Evolutionary conservation across 2,329 filamentous ascomycete species (phyloP).

Genomic region (Graphilbum ipis-grandicollis): DNA sequence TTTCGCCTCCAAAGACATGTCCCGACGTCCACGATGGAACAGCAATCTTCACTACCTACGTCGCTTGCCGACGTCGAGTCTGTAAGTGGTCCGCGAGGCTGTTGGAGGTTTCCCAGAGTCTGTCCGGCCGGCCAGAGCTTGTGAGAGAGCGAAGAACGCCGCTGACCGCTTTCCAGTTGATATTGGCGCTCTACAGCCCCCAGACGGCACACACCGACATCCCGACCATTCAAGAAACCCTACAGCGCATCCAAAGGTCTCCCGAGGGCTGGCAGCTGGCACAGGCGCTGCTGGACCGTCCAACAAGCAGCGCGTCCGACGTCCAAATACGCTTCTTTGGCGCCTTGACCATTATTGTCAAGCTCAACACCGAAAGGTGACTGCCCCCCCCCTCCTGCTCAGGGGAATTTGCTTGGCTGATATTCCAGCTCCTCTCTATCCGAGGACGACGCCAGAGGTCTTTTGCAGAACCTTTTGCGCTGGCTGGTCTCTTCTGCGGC

Average conservation of each 20-base stretch:
- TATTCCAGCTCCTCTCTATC: slow-evolving; percentile 26
- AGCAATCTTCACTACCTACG: slow-evolving; percentile 11
- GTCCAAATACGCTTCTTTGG: slow-evolving; percentile 81
- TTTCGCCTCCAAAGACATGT: no score
- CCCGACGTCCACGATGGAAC: slow-evolving; percentile 6
- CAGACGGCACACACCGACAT: slow-evolving; percentile 27
- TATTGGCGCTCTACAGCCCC: slow-evolving; percentile 35
- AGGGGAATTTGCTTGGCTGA: no score
- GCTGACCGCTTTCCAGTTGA: slow-evolving; percentile 16
- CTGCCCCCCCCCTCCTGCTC: no score
- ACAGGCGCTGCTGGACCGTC: slow-evolving; percentile 43
- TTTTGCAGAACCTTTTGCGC: slow-evolving; percentile 41
- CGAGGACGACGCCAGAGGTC: slow-evolving; percentile 36
- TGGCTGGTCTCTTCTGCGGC: slow-evolving; percentile 42
- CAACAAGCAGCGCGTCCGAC: slow-evolving; percentile 31
- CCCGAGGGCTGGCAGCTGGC: slow-evolving; percentile 74
- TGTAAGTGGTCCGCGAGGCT: no score
- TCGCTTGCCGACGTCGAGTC: slow-evolving; percentile 18
- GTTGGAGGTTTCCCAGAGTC: no score
- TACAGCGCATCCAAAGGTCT: slow-evolving; percentile 66
- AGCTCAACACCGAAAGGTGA: slow-evolving; percentile 80
- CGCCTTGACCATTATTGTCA: slow-evolving; percentile 81
- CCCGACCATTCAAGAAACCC: slow-evolving; percentile 45
- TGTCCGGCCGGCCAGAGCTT: no score
- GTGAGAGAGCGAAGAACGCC: neutral